Conservation (phyloP, 768 basidiomycete species). For the Hortiboletus flavorubellus region DNA sequence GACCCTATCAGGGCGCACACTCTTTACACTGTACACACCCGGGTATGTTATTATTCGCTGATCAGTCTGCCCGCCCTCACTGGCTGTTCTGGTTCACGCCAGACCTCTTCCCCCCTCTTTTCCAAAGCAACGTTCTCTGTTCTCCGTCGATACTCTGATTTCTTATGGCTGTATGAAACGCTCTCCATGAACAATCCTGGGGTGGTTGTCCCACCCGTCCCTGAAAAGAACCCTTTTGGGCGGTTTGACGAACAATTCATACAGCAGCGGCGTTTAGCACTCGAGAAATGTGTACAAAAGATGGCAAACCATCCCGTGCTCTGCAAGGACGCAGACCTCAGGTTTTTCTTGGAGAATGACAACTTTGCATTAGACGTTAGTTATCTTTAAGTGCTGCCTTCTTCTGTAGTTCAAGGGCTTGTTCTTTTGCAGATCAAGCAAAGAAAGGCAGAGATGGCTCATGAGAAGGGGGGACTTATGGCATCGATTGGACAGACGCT, state of each 20-base stretch:
- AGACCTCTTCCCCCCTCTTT: constrained; percentile 86
- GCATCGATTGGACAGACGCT: constrained; percentile 79
- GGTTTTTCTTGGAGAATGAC: constrained; percentile 91
- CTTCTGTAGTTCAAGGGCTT: neutral
- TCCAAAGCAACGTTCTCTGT: constrained; percentile 87
- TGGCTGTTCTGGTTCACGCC: neutral
- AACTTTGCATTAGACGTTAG: constrained; percentile 86
- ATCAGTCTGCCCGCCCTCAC: neutral
- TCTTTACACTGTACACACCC: constrained; percentile 94
- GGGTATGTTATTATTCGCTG: constrained; percentile 42
- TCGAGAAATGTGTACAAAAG: constrained; percentile 91
- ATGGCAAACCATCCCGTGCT: constrained; percentile 91
- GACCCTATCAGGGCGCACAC: constrained; percentile 92
- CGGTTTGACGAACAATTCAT: constrained; percentile 93
- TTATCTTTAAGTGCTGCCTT: constrained; percentile 6
- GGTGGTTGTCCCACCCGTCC: constrained; percentile 93
- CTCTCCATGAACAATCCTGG: constrained; percentile 91
- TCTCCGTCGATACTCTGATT: constrained; percentile 95
- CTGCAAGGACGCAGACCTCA: constrained; percentile 82
- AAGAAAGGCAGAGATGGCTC: constrained; percentile 69
- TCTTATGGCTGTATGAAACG: constrained; percentile 93
- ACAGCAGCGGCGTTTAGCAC: constrained; percentile 73
- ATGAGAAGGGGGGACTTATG: constrained; percentile 80
- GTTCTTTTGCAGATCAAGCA: constrained; percentile 71
- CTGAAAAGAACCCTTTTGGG: constrained; percentile 92